Conservation (phyloP, 345 rosid species). For the Arabidopsis arenosa region DNA sequence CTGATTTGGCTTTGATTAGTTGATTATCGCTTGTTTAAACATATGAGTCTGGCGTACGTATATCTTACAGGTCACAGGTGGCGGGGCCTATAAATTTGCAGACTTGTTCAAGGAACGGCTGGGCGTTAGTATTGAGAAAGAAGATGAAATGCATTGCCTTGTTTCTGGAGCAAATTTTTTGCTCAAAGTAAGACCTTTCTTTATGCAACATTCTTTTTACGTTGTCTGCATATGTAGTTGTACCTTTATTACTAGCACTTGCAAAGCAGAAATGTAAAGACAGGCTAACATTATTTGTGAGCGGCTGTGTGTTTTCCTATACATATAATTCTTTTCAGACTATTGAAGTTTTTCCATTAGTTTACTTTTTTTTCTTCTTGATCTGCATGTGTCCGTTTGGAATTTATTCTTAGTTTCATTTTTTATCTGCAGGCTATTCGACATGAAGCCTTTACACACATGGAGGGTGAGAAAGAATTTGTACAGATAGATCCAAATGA, state of each 20-base stretch:
- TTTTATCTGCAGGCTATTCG: constrained; percentile 79
- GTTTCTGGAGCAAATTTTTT: constrained; percentile 98
- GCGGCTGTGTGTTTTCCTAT: neutral
- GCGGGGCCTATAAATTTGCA: constrained; percentile 93
- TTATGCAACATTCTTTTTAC: constrained; percentile 26
- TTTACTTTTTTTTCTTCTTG: neutral
- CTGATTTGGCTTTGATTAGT: constrained; percentile 15
- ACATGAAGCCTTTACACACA: constrained; percentile 99
- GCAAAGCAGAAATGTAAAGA: constrained; percentile 4
- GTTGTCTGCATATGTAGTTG: constrained; percentile 11
- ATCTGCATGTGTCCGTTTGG: neutral
- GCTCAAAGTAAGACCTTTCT: constrained; percentile 67
- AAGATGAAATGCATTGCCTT: constrained; percentile 99
- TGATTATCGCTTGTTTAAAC: constrained; percentile 14
- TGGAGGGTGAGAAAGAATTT: constrained; percentile 93
- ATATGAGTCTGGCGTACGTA: neutral
- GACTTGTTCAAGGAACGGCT: constrained; percentile 96
- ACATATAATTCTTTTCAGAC: neutral
- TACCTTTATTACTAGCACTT: constrained; percentile 17
- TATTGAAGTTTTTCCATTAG: neutral
- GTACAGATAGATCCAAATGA: constrained; percentile 93
- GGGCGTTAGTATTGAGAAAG: constrained; percentile 94
- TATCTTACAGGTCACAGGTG: constrained; percentile 87
- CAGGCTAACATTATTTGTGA: neutral
- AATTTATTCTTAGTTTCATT: neutral